Evolutionary conservation across 73 alveolate species (phyloP).

Genomic region (Breviolum minutum): DNA sequence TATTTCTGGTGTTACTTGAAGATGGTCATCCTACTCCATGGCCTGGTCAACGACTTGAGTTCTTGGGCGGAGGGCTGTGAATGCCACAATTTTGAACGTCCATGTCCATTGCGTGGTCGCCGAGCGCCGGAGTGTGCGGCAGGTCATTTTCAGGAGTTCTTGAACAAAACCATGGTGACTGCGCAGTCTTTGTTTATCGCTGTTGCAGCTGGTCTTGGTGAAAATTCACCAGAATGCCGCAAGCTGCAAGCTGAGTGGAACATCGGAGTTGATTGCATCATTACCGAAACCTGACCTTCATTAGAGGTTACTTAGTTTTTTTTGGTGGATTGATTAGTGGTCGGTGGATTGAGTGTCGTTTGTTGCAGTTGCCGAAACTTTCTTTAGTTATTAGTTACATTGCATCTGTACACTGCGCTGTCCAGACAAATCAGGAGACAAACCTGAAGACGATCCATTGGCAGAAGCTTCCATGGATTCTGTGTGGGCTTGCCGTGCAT

Average conservation of each 20-base stretch:
- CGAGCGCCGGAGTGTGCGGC: slow-evolving; percentile 51
- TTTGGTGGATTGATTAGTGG: too few relatives aligned
- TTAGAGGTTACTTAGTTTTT: too few relatives aligned
- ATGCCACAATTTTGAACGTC: neutral
- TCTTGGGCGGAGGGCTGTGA: slow-evolving; percentile 56
- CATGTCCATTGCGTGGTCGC: slow-evolving; percentile 43
- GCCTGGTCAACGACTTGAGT: slow-evolving; percentile 6
- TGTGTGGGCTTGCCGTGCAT: neutral
- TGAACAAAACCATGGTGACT: neutral
- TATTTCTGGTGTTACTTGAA: slow-evolving; percentile 23
- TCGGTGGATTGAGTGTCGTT: too few relatives aligned
- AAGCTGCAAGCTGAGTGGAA: slow-evolving; percentile 7
- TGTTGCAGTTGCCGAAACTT: too few relatives aligned
- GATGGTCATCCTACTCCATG: neutral
- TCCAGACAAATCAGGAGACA: neutral
- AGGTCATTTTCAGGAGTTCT: neutral
- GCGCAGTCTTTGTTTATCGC: neutral
- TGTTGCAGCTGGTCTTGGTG: slow-evolving; percentile 16
- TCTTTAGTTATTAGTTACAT: too few relatives aligned
- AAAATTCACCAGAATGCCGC: neutral
- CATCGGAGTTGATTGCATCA: slow-evolving; percentile 30
- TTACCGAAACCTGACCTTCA: neutral
- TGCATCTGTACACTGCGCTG: too few relatives aligned
- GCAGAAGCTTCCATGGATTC: neutral
- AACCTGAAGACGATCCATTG: neutral